Percentiles rank a stretch among this genome's conserved stretches.
These are phyloP conservation scores for Gossypioides kirkii DNA, from an alignment of 345 rosid genomes.

Conservation along the genomic window DNA sequence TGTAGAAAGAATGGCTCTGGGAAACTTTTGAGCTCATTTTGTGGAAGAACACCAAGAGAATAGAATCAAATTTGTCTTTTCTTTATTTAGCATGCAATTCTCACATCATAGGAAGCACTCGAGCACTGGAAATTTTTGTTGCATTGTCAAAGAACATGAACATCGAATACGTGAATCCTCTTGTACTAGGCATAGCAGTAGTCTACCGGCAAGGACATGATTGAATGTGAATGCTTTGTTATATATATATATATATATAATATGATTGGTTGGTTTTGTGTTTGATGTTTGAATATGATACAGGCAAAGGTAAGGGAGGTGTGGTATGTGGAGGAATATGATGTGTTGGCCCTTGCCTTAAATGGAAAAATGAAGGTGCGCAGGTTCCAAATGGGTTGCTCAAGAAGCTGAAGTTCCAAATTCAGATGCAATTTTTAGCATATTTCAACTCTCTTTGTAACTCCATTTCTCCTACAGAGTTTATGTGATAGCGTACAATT, in stretches of 20 bases:
- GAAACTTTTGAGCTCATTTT: not conserved
- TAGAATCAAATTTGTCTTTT: not conserved
- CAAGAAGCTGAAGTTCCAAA: conserved; percentile 18
- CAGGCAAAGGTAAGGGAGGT: conserved; percentile 60
- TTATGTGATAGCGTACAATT: not conserved
- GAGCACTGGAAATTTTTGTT: not conserved
- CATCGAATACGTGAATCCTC: not conserved
- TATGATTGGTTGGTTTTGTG: not conserved
- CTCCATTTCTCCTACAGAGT: not conserved
- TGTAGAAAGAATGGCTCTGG: not conserved
- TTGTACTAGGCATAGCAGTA: not conserved
- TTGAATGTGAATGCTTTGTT: not conserved
- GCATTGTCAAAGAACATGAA: not conserved
- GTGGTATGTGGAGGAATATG: conserved; percentile 63
- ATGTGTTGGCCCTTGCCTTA: conserved; percentile 62
- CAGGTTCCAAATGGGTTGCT: conserved; percentile 44
- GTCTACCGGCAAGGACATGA: not conserved
- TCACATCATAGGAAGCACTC: not conserved
- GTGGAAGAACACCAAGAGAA: not conserved
- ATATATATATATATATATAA: not conserved
- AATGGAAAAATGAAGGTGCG: conserved; percentile 56
- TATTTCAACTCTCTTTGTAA: not conserved
- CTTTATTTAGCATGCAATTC: not conserved
- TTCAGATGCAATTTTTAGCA: not conserved
- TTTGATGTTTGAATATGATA: not conserved